Percentiles rank a stretch among this genome's conserved stretches.
Evolutionary conservation across 2,329 filamentous ascomycete species (phyloP).

Genomic region (Trichophyton verrucosum): DNA sequence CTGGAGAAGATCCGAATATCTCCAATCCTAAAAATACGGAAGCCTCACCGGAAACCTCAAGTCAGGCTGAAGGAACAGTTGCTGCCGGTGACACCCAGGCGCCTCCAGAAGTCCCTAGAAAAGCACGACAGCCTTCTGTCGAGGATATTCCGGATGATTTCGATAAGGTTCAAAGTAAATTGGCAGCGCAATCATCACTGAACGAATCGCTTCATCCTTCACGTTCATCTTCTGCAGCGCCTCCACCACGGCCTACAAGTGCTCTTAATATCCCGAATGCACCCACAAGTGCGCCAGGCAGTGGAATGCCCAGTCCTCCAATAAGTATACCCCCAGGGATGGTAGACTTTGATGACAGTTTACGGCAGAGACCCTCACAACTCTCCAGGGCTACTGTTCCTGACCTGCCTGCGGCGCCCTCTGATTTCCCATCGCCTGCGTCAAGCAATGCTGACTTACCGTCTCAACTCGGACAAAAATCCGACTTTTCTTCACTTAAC

Average conservation of each 20-base stretch:
- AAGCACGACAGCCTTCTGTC: slow-evolving; percentile 42
- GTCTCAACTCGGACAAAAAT: slow-evolving; percentile 11
- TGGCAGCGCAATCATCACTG: slow-evolving; percentile 38
- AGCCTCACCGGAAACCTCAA: slow-evolving; percentile 41
- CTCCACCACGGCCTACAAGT: slow-evolving; percentile 12
- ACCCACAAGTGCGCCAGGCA: slow-evolving; percentile 17
- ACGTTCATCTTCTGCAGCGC: slow-evolving; percentile 30
- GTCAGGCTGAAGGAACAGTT: slow-evolving; percentile 50
- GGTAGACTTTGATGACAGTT: slow-evolving; percentile 12
- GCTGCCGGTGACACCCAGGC: background rate
- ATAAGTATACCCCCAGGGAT: slow-evolving; percentile 10
- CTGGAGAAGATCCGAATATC: slow-evolving; percentile 81
- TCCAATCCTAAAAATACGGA: slow-evolving; percentile 55
- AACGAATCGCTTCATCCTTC: slow-evolving; percentile 41
- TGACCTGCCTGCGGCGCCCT: slow-evolving; percentile 29
- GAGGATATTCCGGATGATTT: slow-evolving; percentile 50
- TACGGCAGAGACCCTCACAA: slow-evolving; percentile 21
- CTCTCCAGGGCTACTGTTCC: slow-evolving; percentile 17
- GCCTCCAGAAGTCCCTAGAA: background rate
- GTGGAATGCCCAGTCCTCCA: slow-evolving; percentile 12
- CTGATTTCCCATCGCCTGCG: slow-evolving; percentile 22
- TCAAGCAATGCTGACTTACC: slow-evolving; percentile 11
- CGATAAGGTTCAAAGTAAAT: slow-evolving; percentile 33
- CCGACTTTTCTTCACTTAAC: slow-evolving; percentile 14
- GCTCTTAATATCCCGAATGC: slow-evolving; percentile 6